Evolutionary conservation across 2,329 filamentous ascomycete species (phyloP).

Genomic region (Exophiala mesophila): DNA sequence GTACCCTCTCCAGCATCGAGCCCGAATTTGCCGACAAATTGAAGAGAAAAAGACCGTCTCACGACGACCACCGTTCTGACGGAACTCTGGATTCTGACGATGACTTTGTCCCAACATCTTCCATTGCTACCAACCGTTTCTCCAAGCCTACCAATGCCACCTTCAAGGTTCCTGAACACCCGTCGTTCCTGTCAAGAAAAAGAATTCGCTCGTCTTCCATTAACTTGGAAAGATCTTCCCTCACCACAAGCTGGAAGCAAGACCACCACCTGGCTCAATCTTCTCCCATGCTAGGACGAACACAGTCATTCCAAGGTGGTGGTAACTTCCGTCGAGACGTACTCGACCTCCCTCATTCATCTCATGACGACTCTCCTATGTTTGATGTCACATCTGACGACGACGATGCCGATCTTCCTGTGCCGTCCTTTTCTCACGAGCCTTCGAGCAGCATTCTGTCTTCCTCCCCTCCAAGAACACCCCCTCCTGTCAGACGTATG

Average conservation of each 20-base stretch:
- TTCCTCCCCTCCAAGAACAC: conserved; percentile 81
- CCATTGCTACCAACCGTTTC: conserved; percentile 47
- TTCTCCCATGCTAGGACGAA: conserved; percentile 70
- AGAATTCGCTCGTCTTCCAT: conserved; percentile 66
- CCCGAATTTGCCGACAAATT: conserved; percentile 76
- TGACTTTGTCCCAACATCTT: conserved; percentile 63
- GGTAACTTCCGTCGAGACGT: conserved; percentile 70
- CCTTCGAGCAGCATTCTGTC: conserved; percentile 45
- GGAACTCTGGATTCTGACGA: conserved; percentile 79
- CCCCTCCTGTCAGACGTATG: conserved; percentile 55
- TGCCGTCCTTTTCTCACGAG: conserved; percentile 63
- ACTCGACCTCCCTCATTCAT: conserved; percentile 54
- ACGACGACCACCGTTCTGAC: conserved; percentile 71
- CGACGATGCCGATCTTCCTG: conserved; percentile 74
- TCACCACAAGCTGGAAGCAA: conserved; percentile 67
- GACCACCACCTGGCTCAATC: conserved; percentile 74
- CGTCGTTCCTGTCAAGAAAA: conserved; percentile 52
- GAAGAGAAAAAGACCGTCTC: conserved; percentile 64
- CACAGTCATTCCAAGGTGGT: conserved; percentile 67
- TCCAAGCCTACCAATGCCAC: conserved; percentile 30
- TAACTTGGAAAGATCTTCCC: conserved; percentile 43
- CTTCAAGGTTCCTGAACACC: conserved; percentile 41
- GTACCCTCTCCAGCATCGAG: conserved; percentile 80
- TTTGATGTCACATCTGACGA: conserved; percentile 50
- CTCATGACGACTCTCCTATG: conserved; percentile 34